These are phyloP conservation scores for Kazachstania martiniae DNA, from an alignment of 805 yeast genomes.

Conservation along the genomic window DNA sequence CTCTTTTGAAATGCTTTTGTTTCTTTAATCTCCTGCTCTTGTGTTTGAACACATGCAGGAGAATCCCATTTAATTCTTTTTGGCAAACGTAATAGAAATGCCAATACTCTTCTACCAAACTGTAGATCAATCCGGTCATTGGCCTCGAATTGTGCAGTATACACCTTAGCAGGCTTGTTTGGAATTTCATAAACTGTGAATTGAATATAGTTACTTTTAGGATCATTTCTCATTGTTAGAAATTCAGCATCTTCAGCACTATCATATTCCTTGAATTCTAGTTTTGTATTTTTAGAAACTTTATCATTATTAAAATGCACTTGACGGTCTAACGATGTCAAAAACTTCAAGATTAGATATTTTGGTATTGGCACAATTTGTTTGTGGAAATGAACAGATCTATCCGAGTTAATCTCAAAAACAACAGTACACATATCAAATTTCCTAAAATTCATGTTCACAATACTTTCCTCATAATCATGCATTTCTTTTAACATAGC, in stretches of 20 bases:
- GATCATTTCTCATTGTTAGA: conserved; percentile 19
- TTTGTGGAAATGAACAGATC: conserved; percentile 63
- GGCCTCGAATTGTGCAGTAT: conserved; percentile 23
- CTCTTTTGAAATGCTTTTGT: conserved; percentile 49
- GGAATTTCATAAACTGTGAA: conserved; percentile 28
- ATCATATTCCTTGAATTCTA: conserved; percentile 32
- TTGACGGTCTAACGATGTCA: conserved; percentile 36
- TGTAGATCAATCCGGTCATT: conserved; percentile 54
- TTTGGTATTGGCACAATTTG: conserved; percentile 67
- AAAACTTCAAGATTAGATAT: conserved; percentile 34
- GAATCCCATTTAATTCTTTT: conserved; percentile 67
- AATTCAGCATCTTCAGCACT: conserved; percentile 19
- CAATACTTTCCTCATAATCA: conserved; percentile 38
- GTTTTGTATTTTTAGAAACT: conserved; percentile 31
- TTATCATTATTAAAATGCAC: conserved; percentile 38
- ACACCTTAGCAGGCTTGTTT: conserved; percentile 22
- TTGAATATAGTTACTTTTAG: conserved; percentile 24
- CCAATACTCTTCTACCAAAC: conserved; percentile 73
- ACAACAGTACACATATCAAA: conserved; percentile 43
- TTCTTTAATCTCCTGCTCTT: conserved; percentile 51
- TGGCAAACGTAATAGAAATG: conserved; percentile 48
- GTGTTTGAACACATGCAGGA: conserved; percentile 46
- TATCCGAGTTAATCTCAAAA: conserved; percentile 56
- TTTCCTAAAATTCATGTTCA: conserved; percentile 34
- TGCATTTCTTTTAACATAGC: conserved; percentile 34